Conservation (phyloP, 768 basidiomycete genomes). For the button mushroom (Agaricus bisporus) region DNA sequence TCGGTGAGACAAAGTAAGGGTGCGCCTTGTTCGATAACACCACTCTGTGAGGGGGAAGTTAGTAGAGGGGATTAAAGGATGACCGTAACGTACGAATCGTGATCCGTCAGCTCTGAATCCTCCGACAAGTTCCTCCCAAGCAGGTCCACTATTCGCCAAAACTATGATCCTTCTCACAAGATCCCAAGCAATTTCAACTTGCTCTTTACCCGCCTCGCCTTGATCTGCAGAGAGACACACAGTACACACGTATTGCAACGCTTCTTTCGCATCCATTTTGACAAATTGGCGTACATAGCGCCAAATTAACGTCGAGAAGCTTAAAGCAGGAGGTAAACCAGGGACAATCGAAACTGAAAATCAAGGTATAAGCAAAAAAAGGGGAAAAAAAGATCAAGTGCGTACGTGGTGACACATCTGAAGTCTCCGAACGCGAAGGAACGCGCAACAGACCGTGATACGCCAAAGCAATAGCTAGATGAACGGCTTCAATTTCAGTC, state of each 20-base stretch:
- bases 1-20: conserved; percentile 68
- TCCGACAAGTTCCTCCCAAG: conserved; percentile 94
- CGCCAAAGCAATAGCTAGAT: conserved; percentile 84
- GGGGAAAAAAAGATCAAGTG: conserved; percentile 11
- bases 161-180: conserved; percentile 75
- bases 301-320: conserved; percentile 82
- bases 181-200: conserved; percentile 78
- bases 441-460: conserved; percentile 92
- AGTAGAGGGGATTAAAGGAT: neutral
- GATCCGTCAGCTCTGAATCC: conserved; percentile 86
- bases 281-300: conserved; percentile 91
- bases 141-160: conserved; percentile 67
- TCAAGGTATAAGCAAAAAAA: neutral
- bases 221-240: conserved; percentile 76
- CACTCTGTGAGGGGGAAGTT: conserved; percentile 44
- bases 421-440: conserved; percentile 73
- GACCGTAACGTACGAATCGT: conserved; percentile 59
- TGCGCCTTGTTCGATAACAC: conserved; percentile 81
- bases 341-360: conserved; percentile 61
- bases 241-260: conserved; percentile 91
- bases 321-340: conserved; percentile 64
- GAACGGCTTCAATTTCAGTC: conserved; percentile 90
- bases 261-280: conserved; percentile 89
- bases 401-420: conserved; percentile 79
- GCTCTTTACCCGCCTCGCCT: conserved; percentile 69